Evolutionary conservation across 2,329 filamentous ascomycete genomes (phyloP).

Genomic region (Camillea tinctor): DNA sequence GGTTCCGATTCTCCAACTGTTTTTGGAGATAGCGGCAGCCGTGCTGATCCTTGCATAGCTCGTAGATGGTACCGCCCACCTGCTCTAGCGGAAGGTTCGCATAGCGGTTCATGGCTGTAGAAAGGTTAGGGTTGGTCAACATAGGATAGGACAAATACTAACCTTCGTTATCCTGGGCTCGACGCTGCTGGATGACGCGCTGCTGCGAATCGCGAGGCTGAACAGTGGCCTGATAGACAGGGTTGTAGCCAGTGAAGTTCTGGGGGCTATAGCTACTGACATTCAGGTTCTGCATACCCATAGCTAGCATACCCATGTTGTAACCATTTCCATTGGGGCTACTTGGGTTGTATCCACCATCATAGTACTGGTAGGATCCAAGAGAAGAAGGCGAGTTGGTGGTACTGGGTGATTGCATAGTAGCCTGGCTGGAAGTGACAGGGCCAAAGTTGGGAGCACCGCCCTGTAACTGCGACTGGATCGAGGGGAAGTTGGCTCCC

Average conservation of each 20-base stretch:
- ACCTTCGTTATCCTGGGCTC: slow-evolving; percentile 72
- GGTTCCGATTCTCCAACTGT: slow-evolving; percentile 87
- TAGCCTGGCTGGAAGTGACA: slow-evolving; percentile 41
- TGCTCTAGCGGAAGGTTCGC: slow-evolving; percentile 79
- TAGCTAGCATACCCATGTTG: slow-evolving; percentile 60
- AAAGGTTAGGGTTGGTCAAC: slow-evolving; percentile 3
- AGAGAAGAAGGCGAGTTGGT: slow-evolving; percentile 11
- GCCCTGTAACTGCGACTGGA: slow-evolving; percentile 74
- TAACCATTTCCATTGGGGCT: slow-evolving; percentile 33
- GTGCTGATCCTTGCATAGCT: slow-evolving; percentile 95
- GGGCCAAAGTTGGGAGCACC: slow-evolving; percentile 79
- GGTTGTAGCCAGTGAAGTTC: slow-evolving; percentile 57
- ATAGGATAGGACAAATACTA: slow-evolving; percentile 27
- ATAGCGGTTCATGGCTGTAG: slow-evolving; percentile 70
- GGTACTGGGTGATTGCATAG: slow-evolving; percentile 27
- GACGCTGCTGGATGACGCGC: slow-evolving; percentile 72
- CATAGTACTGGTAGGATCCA: slow-evolving; percentile 28
- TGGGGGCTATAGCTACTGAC: slow-evolving; percentile 56
- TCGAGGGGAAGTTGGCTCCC: slow-evolving; percentile 51
- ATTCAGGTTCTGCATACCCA: slow-evolving; percentile 67
- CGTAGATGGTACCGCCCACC: slow-evolving; percentile 80
- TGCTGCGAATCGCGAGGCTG: slow-evolving; percentile 68
- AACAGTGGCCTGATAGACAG: slow-evolving; percentile 47
- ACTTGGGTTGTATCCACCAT: slow-evolving; percentile 34
- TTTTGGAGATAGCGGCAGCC: slow-evolving; percentile 96